Evolutionary conservation across 345 rosid genomes (phyloP), one percentile per base, ranked within the genome.

Genomic region (Hirschfeldia incana): DNA sequence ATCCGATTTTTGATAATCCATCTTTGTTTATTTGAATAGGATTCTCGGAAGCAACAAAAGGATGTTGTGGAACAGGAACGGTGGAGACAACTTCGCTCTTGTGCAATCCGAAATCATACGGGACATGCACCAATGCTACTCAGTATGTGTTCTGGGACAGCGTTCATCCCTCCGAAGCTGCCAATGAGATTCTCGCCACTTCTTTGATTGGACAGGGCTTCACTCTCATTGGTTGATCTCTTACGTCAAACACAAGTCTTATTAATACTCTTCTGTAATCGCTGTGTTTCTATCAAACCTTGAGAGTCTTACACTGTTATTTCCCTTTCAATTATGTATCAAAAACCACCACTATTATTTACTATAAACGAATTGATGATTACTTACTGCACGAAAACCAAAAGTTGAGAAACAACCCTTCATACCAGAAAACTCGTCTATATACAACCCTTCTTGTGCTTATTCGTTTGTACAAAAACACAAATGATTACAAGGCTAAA

Each of bases 121-220:
- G 99, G 70, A 91, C 98, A 53, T 96, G 99, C 49, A 5, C 97
- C 1, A 90, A 92, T 81, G 97, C 99, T 17, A 80, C 88, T 16
- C 88, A 89, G 79, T 91, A 89, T 79, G 94, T 95, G 83, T 95
- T 95, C 74, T 95, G 93, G 89, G 98, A 95, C 83, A 85, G 93
- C 78, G 92, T 93, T 36, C 99, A 95, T 81, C 98, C 98, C 15
- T 90, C 98, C 57, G 80, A 96, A 83, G 98, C 97, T 64, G 92
- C 97, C 33, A 93, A 96, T 79, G 84, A 93, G 77, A 83, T 93
- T 70, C 93, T 96, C 59, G 91, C 97, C 16, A 87, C 80, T 81
- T 72, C 91, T 5, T 76, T 95, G 81, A 68, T 93, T 44, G 67
- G 71, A 61, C 87, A 85, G 68, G 99, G 99, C 26, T n/a, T 91